phyloP scores from a whole-genome alignment of 1,139 yeast species.

The Lodderomyces margitis region DNA sequence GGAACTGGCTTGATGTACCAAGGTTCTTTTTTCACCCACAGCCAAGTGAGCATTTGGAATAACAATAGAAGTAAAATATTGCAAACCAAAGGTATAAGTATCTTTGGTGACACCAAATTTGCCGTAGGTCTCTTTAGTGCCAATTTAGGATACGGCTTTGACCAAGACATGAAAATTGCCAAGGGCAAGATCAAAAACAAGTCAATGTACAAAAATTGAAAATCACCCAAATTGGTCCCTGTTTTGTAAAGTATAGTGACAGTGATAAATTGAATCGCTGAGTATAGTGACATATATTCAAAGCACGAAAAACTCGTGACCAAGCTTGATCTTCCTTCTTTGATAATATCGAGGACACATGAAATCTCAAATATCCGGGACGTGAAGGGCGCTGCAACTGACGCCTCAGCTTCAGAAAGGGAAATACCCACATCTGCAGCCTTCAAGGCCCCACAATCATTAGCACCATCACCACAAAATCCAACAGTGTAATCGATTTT shows the following conservation, averaged over 20 bases:
- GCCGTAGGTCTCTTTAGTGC: conserved; percentile 86
- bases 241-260: conserved; percentile 81
- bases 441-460: conserved; percentile 96
- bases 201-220: conserved; percentile 93
- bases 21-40: conserved; percentile 48
- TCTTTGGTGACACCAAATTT: conserved; percentile 84
- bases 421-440: conserved; percentile 98
- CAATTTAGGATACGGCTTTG: conserved; percentile 67
- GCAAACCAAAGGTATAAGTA: conserved; percentile 74
- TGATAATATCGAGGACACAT: conserved; percentile 86
- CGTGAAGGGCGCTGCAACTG: conserved; percentile 98
- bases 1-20: conserved; percentile 86
- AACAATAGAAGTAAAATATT: conserved; percentile 60
- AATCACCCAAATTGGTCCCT: conserved; percentile 96
- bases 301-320: conserved; percentile 96
- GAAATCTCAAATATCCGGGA: conserved; percentile 86
- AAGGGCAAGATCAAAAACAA: conserved; percentile 84
- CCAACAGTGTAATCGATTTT: conserved; percentile 88
- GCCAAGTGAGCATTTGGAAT: conserved; percentile 73
- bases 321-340: conserved; percentile 91
- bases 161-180: conserved; percentile 98
- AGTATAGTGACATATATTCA: conserved; percentile 95
- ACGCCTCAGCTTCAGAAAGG: conserved; percentile 94
- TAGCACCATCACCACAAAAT: conserved; percentile 97
- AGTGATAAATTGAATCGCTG: conserved; percentile 91